Percentiles rank a stretch among this genome's conserved stretches.
Evolutionary conservation across 2,329 filamentous ascomycete species (phyloP).

Genomic region (Uncinocarpus reesii): DNA sequence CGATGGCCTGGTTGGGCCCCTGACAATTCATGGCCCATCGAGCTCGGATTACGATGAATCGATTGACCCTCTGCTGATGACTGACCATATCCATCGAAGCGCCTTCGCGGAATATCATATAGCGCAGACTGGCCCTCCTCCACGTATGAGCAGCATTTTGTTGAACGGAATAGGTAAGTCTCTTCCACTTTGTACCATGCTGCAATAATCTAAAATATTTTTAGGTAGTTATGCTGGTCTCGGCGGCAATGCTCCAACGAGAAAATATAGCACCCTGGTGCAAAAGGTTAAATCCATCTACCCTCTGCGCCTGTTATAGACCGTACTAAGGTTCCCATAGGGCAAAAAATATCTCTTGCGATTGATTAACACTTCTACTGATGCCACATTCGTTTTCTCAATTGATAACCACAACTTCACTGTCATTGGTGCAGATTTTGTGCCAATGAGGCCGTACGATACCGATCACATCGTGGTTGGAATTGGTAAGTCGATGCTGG

Average conservation of each 20-base stretch:
- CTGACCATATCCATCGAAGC: conserved; percentile 24
- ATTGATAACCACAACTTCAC: conserved; percentile 46
- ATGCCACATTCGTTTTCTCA: conserved; percentile 44
- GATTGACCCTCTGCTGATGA: conserved; percentile 27
- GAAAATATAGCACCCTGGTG: conserved; percentile 12
- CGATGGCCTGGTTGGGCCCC: conserved; percentile 26
- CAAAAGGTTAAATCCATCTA: conserved; percentile 2
- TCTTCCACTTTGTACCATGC: not conserved
- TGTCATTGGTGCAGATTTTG: conserved; percentile 50
- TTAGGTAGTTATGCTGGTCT: conserved; percentile 9
- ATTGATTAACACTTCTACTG: conserved; percentile 36
- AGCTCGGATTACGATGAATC: conserved; percentile 33
- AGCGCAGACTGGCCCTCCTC: conserved; percentile 6
- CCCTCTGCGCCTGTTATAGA: not conserved
- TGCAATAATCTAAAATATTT: not conserved
- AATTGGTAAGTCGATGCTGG: conserved; percentile 28
- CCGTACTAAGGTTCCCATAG: not conserved
- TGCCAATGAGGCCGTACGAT: conserved; percentile 47
- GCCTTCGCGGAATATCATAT: conserved; percentile 13
- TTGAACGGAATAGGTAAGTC: conserved; percentile 17
- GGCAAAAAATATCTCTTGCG: conserved; percentile 28
- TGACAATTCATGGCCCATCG: conserved; percentile 33
- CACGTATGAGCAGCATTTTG: conserved; percentile 20
- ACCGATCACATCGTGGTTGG: conserved; percentile 39
- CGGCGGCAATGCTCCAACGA: conserved; percentile 3